Evolutionary conservation across 768 basidiomycete genomes (phyloP), one percentile per base, ranked within the genome.

Genomic region (Mycena rebaudengoi): DNA sequence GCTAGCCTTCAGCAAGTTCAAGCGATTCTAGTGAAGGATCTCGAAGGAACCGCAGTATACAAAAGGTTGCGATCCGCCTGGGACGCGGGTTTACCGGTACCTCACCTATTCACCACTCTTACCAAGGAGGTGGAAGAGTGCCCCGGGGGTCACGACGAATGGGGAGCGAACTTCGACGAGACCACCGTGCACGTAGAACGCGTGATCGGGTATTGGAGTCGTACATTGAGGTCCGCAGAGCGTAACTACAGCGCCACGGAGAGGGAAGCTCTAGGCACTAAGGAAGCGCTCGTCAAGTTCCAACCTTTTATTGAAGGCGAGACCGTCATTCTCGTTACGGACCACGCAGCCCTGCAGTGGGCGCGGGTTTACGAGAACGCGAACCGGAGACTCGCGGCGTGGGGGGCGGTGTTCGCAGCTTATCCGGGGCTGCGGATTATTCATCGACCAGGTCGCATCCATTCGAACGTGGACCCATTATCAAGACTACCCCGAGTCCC

Each of bases 391-490:
- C 56, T 77, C 5, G 50, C 62, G 4, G 57, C 69, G 5, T 77
- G 70, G 75, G 73, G 74, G 53, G 52, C 70, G 13, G 65, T 74
- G 20, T 74, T 70, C 44, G 51, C 65, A 1, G 73, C 76, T 5
- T 76, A 69, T 23, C 75, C 68, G 0, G 46, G 55, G 5, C 49
- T 76, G 12, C 51, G 69, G 25, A 74, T 76, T 11, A 56, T 74
- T 2, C 76, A 76, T 48, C 43, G 74, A 5, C 49, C 76, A 7
- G 75, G 76, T 2, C 26, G 68, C 20, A 62, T 73, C 2, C 76
- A 76, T 40, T 76, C 73, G 0, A 76, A 76, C 46, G 62, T 64
- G 5, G 61, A 62, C 25, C 61, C 61, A 3, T n/a, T 62, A 21
- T 61, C 60, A 1, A 20, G 60, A 14, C 40, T 61, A 16, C 52